Conservation (phyloP, 768 basidiomycete species). For the Termitomyces sp. region DNA sequence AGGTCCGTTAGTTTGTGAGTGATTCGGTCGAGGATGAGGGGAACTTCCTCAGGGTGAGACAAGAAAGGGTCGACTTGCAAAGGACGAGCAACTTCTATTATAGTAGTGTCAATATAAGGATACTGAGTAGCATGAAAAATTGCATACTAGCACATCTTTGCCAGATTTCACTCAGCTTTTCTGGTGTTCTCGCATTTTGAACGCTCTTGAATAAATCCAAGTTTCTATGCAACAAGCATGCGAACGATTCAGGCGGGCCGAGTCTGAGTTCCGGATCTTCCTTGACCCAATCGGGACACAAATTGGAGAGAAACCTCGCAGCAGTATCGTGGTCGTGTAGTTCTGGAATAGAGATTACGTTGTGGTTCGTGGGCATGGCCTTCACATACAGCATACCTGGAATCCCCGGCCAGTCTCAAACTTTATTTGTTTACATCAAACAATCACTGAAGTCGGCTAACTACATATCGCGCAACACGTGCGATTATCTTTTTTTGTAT, state of each 20-base stretch:
- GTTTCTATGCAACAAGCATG: neutral
- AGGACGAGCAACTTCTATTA: neutral
- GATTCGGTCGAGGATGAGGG: neutral
- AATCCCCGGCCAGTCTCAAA: too few relatives aligned
- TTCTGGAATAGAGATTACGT: neutral
- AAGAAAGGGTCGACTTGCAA: neutral
- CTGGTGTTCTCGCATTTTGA: neutral
- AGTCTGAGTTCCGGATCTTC: neutral
- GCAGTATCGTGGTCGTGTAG: neutral
- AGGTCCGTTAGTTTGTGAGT: neutral
- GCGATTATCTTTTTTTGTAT: too few relatives aligned
- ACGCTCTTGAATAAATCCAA: neutral
- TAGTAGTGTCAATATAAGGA: neutral
- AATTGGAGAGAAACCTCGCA: neutral
- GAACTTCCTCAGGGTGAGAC: neutral
- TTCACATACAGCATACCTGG: neutral
- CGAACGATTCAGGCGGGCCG: neutral
- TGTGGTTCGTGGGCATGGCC: neutral
- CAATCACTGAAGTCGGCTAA: too few relatives aligned
- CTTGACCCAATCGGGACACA: neutral
- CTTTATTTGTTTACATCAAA: too few relatives aligned
- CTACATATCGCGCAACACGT: too few relatives aligned
- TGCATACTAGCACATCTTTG: neutral
- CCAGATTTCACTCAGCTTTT: neutral
- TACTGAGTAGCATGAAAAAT: neutral